Evolutionary conservation across 768 basidiomycete species (phyloP), one percentile per base, ranked within the genome.

Genomic region (Phaffia tasmanica): DNA sequence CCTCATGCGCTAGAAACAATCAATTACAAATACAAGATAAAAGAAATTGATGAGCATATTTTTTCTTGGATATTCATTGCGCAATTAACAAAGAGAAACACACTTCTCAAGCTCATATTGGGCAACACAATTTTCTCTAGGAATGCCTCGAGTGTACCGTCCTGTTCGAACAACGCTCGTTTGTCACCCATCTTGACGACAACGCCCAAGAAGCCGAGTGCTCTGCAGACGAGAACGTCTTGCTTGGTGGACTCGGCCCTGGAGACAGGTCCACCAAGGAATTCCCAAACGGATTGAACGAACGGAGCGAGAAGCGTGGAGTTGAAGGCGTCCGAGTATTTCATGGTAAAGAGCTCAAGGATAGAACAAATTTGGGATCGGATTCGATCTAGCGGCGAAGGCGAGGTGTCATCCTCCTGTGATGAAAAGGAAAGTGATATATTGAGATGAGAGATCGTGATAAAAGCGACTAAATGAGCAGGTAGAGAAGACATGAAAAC

Each of bases 301-400:
- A 97, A 85, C 6, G 73, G 72, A 1, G 75, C 76, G 47, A 79
- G 69, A 67, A 15, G 68, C 60, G 19, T 63, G 69, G 69, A 77
- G 29, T 75, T 72, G 68, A 79, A 79, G 6, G 73, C 78, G n/a
- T 80, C 79, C 23, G 74, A 70, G 75, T 88, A 91, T 35, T 87
- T 79, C 78, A 89, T 87, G 71, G 89, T 82, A 76, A 85, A 90
- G 66, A 91, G 87, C 81, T 95, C 92, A 48, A 84, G 84, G 62
- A 94, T 88, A 76, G 97, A 93, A 53, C 95, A 83, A 58, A 97
- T 86, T 35, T 83, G 81, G 0, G 92, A 88, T 76, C 94, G 89
- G 71, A 97, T 83, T 77, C 86, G 84, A 47, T 92, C 86, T n/a
- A 89, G 81, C n/a, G 90, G 79, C 5, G 89, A 89, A 0, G 92